Percentiles rank a stretch among this genome's conserved stretches.
These are phyloP conservation scores for Volvariella surrecta DNA, from an alignment of 1,284 basidiomycete species.

Conservation along the genomic window DNA sequence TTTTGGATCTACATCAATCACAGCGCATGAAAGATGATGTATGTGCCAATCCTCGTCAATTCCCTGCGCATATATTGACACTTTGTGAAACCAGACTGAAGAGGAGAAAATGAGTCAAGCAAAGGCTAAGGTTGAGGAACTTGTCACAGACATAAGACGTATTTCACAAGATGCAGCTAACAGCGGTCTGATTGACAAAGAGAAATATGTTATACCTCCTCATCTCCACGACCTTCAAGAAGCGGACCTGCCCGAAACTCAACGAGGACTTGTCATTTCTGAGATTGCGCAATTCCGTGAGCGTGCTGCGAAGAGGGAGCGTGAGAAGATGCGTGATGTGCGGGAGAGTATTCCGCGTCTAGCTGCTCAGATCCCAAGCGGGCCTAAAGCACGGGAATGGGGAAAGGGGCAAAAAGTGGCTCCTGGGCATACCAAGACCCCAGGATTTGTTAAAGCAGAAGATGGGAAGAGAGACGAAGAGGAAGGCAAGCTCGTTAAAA, in stretches of 20 bases:
- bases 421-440: constrained; percentile 44
- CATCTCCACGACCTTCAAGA: constrained; percentile 93
- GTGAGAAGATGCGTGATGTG: constrained; percentile 75
- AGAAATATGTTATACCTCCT: constrained; percentile 83
- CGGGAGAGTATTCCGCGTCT: constrained; percentile 43
- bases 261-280: constrained; percentile 86
- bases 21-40: constrained; percentile 79
- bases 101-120: constrained; percentile 47
- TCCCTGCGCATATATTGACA: constrained; percentile 4
- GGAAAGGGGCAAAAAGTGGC: constrained; percentile 47
- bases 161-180: constrained; percentile 60
- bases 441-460: constrained; percentile 72
- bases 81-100: constrained; percentile 38
- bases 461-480: constrained; percentile 31
- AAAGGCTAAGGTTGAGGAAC: constrained; percentile 43
- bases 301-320: constrained; percentile 77
- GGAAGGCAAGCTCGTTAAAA: constrained; percentile 30
- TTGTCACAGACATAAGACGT: constrained; percentile 54
- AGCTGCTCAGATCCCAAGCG: constrained; percentile 36
- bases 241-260: constrained; percentile 92
- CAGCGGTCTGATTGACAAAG: constrained; percentile 61
- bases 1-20: constrained; percentile 77
- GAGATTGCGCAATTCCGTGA: constrained; percentile 94
- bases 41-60: constrained; percentile 14
- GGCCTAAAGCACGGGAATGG: constrained; percentile 70